phyloP scores from a whole-genome alignment of 225 moss, liverwort and hornwort species.

The Climacium dendroides region DNA sequence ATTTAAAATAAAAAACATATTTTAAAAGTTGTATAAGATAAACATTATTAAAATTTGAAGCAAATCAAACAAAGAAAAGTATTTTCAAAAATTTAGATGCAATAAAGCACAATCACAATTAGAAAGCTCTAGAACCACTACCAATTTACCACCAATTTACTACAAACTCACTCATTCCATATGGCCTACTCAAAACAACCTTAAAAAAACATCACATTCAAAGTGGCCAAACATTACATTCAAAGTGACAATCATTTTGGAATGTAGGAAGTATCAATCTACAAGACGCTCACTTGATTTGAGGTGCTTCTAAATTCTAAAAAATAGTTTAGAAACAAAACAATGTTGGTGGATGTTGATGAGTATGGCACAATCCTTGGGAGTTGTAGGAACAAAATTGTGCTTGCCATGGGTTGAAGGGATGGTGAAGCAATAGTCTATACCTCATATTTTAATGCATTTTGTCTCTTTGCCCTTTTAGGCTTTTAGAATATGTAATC shows the following conservation, averaged over 20 bases:
- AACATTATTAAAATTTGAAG: neutral
- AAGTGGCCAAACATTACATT: too few relatives aligned
- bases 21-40: too few relatives aligned
- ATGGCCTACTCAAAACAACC: too few relatives aligned
- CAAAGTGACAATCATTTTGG: too few relatives aligned
- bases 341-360: neutral
- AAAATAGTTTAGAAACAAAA: neutral
- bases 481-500: neutral
- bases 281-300: rapidly evolving
- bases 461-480: neutral
- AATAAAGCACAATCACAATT: neutral
- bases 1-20: too few relatives aligned
- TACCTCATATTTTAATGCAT: neutral
- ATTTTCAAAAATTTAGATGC: neutral
- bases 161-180: too few relatives aligned
- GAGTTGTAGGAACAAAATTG: neutral
- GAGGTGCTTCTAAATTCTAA: neutral
- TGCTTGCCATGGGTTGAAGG: neutral
- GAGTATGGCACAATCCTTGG: rapidly evolving
- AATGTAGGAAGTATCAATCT: neutral
- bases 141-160: neutral
- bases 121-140: neutral
- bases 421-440: neutral
- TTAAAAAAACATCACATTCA: too few relatives aligned
- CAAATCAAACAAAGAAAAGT: neutral